phyloP scores from a whole-genome alignment of 2,329 filamentous ascomycete species.

The Fusarium succisae region DNA sequence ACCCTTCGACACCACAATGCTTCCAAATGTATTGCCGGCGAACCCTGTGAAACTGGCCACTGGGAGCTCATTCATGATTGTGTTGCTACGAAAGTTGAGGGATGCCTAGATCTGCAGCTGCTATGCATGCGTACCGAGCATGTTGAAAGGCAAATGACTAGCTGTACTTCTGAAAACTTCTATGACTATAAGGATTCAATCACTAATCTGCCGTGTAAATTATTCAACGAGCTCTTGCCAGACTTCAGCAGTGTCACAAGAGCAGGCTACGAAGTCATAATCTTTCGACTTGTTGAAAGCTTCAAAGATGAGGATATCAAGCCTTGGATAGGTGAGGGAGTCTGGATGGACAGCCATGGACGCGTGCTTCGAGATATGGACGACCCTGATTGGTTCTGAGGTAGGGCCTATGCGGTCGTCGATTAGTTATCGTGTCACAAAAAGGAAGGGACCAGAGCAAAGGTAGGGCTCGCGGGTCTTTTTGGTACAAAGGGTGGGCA shows the following conservation, averaged over 20 bases:
- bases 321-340: too few relatives aligned
- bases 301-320: too few relatives aligned
- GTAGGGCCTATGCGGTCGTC: too few relatives aligned
- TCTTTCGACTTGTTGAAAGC: not conserved
- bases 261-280: not conserved
- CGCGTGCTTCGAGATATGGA: not conserved
- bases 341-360: not conserved
- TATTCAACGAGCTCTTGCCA: not conserved
- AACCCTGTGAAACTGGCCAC: not conserved
- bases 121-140: not conserved
- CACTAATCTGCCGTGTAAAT: not conserved
- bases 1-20: not conserved
- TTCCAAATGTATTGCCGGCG: not conserved
- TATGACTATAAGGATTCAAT: not conserved
- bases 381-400: fast-evolving
- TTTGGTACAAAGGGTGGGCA: not conserved
- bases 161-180: not conserved
- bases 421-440: too few relatives aligned
- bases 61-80: not conserved
- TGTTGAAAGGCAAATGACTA: not conserved
- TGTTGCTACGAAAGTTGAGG: fast-evolving
- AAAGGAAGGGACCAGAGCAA: too few relatives aligned
- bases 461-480: not conserved
- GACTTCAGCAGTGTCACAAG: not conserved
- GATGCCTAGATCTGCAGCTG: not conserved